These are phyloP conservation scores for Xylaria sp. DNA, from an alignment of 2,329 filamentous ascomycete species.

Conservation along the genomic window DNA sequence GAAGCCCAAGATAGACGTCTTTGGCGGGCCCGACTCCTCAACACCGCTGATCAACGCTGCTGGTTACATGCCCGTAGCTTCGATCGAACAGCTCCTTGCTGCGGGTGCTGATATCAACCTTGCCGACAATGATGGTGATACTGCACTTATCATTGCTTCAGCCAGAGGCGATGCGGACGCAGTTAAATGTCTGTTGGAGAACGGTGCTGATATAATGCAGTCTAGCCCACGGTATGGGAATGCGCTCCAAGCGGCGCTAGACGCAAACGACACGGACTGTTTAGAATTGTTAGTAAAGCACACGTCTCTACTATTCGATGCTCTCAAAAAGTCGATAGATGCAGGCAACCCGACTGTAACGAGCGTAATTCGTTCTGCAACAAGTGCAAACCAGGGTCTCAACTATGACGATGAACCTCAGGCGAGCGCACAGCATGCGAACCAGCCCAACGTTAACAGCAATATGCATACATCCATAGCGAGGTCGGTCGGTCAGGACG, in stretches of 20 bases:
- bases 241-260: conserved; percentile 41
- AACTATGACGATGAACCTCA: conserved; percentile 38
- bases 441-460: background rate
- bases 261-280: conserved; percentile 36
- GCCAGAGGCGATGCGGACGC: conserved; percentile 42
- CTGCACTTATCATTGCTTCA: conserved; percentile 47
- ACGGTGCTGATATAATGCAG: conserved; percentile 45
- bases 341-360: conserved; percentile 39
- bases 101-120: conserved; percentile 48
- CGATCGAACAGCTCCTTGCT: conserved; percentile 43
- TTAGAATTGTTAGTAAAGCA: conserved; percentile 41
- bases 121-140: conserved; percentile 44
- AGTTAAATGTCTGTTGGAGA: conserved; percentile 43
- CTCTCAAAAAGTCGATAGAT: conserved; percentile 40
- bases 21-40: conserved; percentile 42
- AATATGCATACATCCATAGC: background rate
- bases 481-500: background rate
- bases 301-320: conserved; percentile 39
- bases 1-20: conserved; percentile 45
- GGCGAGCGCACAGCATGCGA: conserved; percentile 25
- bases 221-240: conserved; percentile 39
- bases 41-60: conserved; percentile 48
- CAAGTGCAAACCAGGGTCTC: conserved; percentile 38
- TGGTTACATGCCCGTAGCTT: conserved; percentile 40
- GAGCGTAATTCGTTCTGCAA: conserved; percentile 38